A percentile compares a stretch with the other conserved stretches of the same genome.
Conservation (phyloP, 73 alveolate genomes). For the Paramecium bursaria region DNA sequence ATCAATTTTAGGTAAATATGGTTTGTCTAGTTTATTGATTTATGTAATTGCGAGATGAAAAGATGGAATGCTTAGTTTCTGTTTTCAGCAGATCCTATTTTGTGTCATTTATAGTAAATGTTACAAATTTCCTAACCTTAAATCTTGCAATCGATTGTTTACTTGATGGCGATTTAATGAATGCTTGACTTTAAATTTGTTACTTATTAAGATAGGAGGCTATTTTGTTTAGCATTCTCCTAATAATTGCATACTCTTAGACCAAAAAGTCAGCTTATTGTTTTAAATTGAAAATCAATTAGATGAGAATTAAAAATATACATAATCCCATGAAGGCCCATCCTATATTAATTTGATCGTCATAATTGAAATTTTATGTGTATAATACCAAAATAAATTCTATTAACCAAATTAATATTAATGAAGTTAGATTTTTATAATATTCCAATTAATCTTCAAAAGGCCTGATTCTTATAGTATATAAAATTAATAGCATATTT, state of each 20-base stretch:
- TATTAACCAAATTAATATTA: conserved; percentile 2
- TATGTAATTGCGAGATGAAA: too few relatives aligned
- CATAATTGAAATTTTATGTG: not conserved
- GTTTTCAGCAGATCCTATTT: too few relatives aligned
- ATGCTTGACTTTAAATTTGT: too few relatives aligned
- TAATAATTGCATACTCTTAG: conserved; percentile 12
- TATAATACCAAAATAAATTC: conserved; percentile 22
- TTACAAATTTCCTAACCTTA: too few relatives aligned
- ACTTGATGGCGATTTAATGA: too few relatives aligned
- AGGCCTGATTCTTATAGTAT: conserved; percentile 5
- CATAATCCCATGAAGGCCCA: conserved; percentile 39
- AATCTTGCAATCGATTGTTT: too few relatives aligned
- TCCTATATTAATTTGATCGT: not conserved
- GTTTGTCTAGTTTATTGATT: too few relatives aligned
- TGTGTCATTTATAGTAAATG: too few relatives aligned
- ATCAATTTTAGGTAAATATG: too few relatives aligned
- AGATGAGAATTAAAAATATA: not conserved
- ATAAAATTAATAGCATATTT: not conserved
- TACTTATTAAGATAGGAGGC: too few relatives aligned
- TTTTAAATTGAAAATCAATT: conserved; percentile 28
- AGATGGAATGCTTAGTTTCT: too few relatives aligned
- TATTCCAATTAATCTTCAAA: conserved; percentile 20
- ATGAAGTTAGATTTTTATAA: not conserved
- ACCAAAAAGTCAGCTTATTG: conserved; percentile 9
- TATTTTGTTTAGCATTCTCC: too few relatives aligned